Evolutionary conservation across 2,329 filamentous ascomycete species (phyloP).

Genomic region (Aspergillus candidus): DNA sequence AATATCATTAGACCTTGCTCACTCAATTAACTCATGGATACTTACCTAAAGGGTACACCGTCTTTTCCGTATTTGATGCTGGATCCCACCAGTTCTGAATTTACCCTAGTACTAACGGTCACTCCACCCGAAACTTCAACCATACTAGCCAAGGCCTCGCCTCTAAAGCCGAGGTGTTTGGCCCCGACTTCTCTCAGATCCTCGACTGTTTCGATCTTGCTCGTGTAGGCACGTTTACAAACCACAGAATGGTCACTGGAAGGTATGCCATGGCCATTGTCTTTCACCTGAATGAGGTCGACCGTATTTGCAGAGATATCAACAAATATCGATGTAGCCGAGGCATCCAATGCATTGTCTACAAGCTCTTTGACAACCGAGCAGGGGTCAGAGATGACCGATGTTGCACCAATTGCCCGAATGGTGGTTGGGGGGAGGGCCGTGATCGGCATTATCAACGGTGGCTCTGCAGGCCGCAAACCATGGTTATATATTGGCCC

Average conservation of each 20-base stretch:
- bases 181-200: slow-evolving; percentile 53
- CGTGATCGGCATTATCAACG: slow-evolving; percentile 40
- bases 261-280: slow-evolving; percentile 59
- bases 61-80: slow-evolving; percentile 46
- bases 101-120: slow-evolving; percentile 51
- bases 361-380: slow-evolving; percentile 60
- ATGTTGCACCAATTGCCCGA: slow-evolving; percentile 51
- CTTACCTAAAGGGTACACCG: slow-evolving; percentile 45
- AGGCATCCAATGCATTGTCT: slow-evolving; percentile 62
- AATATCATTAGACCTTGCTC: not conserved
- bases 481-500: not conserved
- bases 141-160: slow-evolving; percentile 58
- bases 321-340: slow-evolving; percentile 51
- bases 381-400: slow-evolving; percentile 51
- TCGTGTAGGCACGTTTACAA: slow-evolving; percentile 56
- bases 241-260: slow-evolving; percentile 50
- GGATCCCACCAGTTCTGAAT: slow-evolving; percentile 51
- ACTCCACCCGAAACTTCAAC: slow-evolving; percentile 53
- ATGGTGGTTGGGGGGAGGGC: slow-evolving; percentile 39
- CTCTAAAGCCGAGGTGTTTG: slow-evolving; percentile 57
- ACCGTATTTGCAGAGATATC: slow-evolving; percentile 55
- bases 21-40: not conserved
- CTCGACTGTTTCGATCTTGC: slow-evolving; percentile 55
- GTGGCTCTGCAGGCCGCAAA: not conserved
- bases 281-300: slow-evolving; percentile 57